Evolutionary conservation across 768 basidiomycete species (phyloP).

Genomic region (Russula abietina): DNA sequence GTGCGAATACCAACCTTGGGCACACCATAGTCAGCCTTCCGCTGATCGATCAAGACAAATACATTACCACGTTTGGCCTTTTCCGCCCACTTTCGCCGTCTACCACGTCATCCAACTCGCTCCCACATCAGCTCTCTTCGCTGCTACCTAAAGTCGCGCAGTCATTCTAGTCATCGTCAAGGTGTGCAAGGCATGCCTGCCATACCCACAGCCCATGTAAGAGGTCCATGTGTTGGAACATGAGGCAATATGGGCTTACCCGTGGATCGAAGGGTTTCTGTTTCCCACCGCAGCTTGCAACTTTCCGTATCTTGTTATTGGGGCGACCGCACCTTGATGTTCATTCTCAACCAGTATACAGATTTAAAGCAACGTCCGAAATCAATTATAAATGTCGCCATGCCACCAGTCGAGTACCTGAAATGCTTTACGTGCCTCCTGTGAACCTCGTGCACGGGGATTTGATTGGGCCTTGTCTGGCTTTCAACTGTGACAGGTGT

Average conservation of each 20-base stretch:
- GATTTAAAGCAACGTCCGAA: slow-evolving; percentile 1
- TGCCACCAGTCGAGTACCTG: not conserved
- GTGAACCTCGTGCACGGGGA: not conserved
- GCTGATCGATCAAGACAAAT: too few relatives aligned
- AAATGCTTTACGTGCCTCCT: not conserved
- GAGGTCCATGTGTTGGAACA: not conserved
- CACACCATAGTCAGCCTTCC: not conserved
- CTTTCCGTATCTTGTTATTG: too few relatives aligned
- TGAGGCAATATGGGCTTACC: not conserved
- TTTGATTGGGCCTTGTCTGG: slow-evolving; percentile 31
- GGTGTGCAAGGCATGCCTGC: not conserved
- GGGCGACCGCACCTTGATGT: not conserved
- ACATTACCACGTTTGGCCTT: not conserved
- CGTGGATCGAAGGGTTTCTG: not conserved
- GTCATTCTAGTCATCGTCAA: not conserved
- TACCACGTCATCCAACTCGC: not conserved
- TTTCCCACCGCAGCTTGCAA: too few relatives aligned
- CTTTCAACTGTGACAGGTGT: not conserved
- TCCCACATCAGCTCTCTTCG: not conserved
- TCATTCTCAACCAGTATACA: not conserved
- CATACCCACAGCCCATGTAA: not conserved
- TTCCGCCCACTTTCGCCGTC: too few relatives aligned
- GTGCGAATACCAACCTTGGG: too few relatives aligned
- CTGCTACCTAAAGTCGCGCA: too few relatives aligned
- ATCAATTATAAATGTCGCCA: not conserved